Evolutionary conservation across 2,329 filamentous ascomycete genomes (phyloP).

Genomic region (Neonectria hederae): DNA sequence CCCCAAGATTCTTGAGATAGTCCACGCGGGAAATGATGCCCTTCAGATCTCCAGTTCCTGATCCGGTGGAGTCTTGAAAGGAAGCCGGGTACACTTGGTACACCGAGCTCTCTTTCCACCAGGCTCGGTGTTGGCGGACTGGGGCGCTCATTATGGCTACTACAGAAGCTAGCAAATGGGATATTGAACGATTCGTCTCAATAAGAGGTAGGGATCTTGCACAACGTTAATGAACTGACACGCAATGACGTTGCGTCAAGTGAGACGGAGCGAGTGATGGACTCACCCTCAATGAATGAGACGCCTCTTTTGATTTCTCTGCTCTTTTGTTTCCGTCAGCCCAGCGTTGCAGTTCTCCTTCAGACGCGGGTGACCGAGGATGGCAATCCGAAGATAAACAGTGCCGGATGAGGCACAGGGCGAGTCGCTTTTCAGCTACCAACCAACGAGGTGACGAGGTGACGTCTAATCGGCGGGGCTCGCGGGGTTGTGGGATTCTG

Average conservation of each 20-base stretch:
- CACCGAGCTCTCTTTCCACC: constrained; percentile 70
- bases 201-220: constrained; percentile 3
- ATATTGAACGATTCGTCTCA: constrained; percentile 1
- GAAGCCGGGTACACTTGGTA: constrained; percentile 72
- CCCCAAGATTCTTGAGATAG: constrained; percentile 64
- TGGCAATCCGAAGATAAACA: background rate
- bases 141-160: constrained; percentile 35
- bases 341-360: background rate
- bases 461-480: constrained; percentile 23
- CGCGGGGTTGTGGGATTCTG: constrained; percentile 9
- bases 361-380: background rate
- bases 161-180: background rate
- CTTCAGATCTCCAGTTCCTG: constrained; percentile 65
- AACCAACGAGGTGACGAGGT: constrained; percentile 17
- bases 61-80: constrained; percentile 66
- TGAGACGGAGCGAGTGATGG: constrained; percentile 4
- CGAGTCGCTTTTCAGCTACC: constrained; percentile 3
- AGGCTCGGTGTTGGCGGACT: constrained; percentile 47
- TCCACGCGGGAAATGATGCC: constrained; percentile 66
- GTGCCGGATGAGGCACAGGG: background rate
- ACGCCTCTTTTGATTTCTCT: background rate
- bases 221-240: constrained; percentile 21
- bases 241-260: constrained; percentile 20
- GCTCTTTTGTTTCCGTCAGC: background rate
- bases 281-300: constrained; percentile 25